Percentiles rank a stretch among this genome's conserved stretches.
These are phyloP conservation scores for Canavalia gladiata DNA, from an alignment of 306 rosid species.

Conservation along the genomic window DNA sequence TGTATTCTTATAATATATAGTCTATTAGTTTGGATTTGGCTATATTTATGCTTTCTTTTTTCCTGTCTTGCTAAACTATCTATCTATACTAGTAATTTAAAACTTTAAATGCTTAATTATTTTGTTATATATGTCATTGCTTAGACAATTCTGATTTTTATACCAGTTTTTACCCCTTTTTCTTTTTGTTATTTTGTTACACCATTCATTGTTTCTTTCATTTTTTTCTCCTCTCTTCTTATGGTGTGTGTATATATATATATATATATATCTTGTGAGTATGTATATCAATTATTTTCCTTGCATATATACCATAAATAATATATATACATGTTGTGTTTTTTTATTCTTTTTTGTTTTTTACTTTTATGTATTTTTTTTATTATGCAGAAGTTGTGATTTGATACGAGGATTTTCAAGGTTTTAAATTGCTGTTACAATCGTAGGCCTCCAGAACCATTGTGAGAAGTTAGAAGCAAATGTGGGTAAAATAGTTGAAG, in stretches of 20 bases:
- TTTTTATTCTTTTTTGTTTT: background rate
- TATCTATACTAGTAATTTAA: too few relatives aligned
- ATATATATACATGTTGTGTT: background rate
- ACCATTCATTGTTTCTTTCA: too few relatives aligned
- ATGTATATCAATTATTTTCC: too few relatives aligned
- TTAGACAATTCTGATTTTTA: too few relatives aligned
- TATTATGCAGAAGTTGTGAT: slow-evolving; percentile 22
- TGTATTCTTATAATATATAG: background rate
- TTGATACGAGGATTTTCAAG: background rate
- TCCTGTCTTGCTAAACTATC: too few relatives aligned
- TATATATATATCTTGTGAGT: too few relatives aligned
- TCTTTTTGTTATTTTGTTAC: too few relatives aligned
- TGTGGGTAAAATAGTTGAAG: background rate
- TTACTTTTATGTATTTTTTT: background rate
- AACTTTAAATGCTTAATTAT: background rate
- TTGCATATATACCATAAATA: slow-evolving; percentile 14
- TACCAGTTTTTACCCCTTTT: too few relatives aligned
- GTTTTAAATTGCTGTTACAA: background rate
- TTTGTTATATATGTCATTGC: background rate
- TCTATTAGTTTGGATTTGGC: background rate
- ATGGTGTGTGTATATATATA: too few relatives aligned
- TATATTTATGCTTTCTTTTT: background rate
- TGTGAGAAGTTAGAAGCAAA: background rate
- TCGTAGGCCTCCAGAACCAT: background rate
- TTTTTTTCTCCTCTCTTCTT: too few relatives aligned